Conservation (phyloP, 164 flowering plant genomes). For the Saururus chinensis region DNA sequence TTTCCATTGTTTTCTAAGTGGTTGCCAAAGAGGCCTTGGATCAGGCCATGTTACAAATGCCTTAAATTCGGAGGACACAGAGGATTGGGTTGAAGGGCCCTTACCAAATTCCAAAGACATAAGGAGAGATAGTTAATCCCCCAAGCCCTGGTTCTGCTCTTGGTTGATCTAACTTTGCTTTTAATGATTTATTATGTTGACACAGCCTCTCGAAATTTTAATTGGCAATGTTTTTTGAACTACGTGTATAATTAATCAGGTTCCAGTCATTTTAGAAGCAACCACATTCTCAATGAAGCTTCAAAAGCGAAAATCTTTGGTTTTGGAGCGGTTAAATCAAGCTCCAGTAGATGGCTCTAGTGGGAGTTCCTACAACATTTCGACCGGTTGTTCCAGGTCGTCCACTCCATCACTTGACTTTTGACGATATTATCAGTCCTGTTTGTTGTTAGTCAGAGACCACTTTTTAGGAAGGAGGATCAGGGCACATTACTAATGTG, state of each 20-base stretch:
- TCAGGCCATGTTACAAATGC: too few species aligned
- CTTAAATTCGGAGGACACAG: too few species aligned
- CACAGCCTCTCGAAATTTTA: not conserved
- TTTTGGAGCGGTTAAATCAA: slow-evolving; percentile 86
- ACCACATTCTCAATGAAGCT: slow-evolving; percentile 79
- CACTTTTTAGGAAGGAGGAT: not conserved
- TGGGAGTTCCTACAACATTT: slow-evolving; percentile 58
- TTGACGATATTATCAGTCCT: slow-evolving; percentile 13
- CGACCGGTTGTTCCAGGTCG: slow-evolving; percentile 59
- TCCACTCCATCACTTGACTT: slow-evolving; percentile 56
- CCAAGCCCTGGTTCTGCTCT: too few species aligned
- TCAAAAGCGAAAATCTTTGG: slow-evolving; percentile 52
- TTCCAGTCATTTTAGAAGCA: slow-evolving; percentile 76
- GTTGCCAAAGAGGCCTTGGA: too few species aligned
- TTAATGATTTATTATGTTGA: too few species aligned
- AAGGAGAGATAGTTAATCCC: too few species aligned
- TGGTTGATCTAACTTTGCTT: too few species aligned
- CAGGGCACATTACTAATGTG: too few species aligned
- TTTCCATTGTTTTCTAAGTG: too few species aligned
- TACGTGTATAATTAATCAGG: slow-evolving; percentile 28
- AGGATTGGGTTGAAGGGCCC: too few species aligned
- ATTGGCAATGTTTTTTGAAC: too few species aligned
- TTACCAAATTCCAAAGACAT: too few species aligned
- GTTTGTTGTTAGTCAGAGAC: not conserved
- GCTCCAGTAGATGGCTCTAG: slow-evolving; percentile 91